phyloP scores from a whole-genome alignment of 352 stramenopile genomes.

The Phytophthora podocarpi region DNA sequence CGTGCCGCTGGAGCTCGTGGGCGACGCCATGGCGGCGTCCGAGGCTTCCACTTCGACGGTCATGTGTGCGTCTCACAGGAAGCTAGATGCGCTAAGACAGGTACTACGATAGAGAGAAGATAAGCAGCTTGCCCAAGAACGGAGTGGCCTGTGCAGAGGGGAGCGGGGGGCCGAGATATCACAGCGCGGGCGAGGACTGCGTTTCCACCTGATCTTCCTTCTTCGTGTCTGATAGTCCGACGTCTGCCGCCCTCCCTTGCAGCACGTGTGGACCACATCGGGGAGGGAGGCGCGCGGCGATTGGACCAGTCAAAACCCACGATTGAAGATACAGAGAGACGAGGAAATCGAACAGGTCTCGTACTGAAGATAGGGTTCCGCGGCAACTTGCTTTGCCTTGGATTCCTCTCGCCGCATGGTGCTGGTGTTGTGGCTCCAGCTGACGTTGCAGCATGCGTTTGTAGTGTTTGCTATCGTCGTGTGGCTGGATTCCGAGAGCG shows the following conservation, averaged over 20 bases:
- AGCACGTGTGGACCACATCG: slow-evolving; percentile 8
- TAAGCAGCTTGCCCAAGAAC: neutral
- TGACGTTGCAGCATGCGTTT: slow-evolving; percentile 2
- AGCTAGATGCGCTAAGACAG: neutral
- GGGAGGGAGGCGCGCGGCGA: neutral
- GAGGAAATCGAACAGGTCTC: too few species aligned
- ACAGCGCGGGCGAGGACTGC: neutral
- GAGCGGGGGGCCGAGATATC: slow-evolving; percentile 5
- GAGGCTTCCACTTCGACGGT: slow-evolving; percentile 55
- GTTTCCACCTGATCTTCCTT: slow-evolving; percentile 32
- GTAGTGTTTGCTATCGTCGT: slow-evolving; percentile 2
- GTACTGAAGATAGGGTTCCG: slow-evolving; percentile 1
- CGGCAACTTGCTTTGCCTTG: neutral
- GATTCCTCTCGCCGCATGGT: slow-evolving; percentile 7
- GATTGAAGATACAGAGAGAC: neutral
- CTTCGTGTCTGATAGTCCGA: slow-evolving; percentile 40
- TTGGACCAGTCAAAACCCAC: neutral
- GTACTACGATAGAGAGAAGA: slow-evolving; percentile 2
- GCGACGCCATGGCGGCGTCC: slow-evolving; percentile 70
- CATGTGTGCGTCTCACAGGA: slow-evolving; percentile 24
- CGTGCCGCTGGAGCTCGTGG: slow-evolving; percentile 43
- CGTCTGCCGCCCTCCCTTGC: slow-evolving; percentile 17
- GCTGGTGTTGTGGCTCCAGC: neutral
- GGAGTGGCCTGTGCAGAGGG: neutral
- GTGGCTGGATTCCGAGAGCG: neutral